Conservation (phyloP, 176 grass and related monocot species). For the Triticum timopheevii region DNA sequence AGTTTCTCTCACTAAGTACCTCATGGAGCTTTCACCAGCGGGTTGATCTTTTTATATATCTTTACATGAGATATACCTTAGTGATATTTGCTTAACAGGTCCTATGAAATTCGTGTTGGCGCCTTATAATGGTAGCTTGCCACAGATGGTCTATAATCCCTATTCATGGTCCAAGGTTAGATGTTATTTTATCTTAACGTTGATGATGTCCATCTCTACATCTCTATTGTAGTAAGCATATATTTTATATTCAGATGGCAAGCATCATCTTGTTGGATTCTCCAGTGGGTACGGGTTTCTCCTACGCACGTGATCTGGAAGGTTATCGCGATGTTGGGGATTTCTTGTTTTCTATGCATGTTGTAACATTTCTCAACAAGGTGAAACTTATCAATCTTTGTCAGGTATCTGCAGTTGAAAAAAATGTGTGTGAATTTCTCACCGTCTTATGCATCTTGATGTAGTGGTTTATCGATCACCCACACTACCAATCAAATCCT, state of each 20-base stretch:
- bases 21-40: no score
- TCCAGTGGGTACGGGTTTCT: conserved; percentile 63
- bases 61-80: no score
- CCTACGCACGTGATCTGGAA: conserved; percentile 29
- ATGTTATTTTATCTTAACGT: neutral
- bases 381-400: neutral
- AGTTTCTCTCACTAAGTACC: no score
- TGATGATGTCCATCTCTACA: neutral
- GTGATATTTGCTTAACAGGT: conserved; percentile 17
- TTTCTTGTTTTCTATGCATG: conserved; percentile 31
- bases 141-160: conserved; percentile 25
- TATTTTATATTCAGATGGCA: conserved; percentile 20
- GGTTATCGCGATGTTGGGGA: conserved; percentile 53
- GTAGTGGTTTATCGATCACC: conserved; percentile 60
- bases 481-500: conserved; percentile 35
- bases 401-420: neutral
- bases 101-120: conserved; percentile 30
- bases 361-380: conserved; percentile 47
- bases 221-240: neutral
- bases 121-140: conserved; percentile 21
- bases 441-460: neutral
- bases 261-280: conserved; percentile 62
- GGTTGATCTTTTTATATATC: no score
- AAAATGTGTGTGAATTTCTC: neutral
- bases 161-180: conserved; percentile 52